These are phyloP conservation scores for Asterella californica DNA, from an alignment of 225 moss, liverwort and hornwort genomes.

Conservation along the genomic window DNA sequence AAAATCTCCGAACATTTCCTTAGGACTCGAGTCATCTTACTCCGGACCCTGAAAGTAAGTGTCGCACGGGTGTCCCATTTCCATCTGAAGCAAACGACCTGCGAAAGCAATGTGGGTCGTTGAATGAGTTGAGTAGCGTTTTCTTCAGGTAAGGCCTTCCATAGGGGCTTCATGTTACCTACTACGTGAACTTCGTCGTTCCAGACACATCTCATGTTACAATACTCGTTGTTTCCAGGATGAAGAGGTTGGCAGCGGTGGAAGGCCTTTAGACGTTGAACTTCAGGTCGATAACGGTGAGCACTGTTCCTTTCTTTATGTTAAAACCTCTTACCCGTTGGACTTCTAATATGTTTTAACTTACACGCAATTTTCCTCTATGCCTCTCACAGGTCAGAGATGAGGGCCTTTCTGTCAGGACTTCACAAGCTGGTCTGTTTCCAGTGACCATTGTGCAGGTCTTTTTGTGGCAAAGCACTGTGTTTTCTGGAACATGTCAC, in stretches of 20 bases:
- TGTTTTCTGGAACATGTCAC: not conserved
- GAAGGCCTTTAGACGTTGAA: constrained; percentile 15
- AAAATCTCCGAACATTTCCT: too few species aligned
- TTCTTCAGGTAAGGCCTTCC: too few species aligned
- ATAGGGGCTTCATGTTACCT: too few species aligned
- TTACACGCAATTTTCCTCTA: constrained; percentile 28
- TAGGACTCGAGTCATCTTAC: too few species aligned
- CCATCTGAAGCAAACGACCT: too few species aligned
- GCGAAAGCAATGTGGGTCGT: too few species aligned
- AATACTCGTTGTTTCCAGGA: constrained; percentile 34
- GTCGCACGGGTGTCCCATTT: too few species aligned
- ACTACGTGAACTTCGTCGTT: too few species aligned
- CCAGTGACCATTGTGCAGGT: constrained; percentile 16
- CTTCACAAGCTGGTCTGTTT: constrained; percentile 27
- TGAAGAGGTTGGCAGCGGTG: constrained; percentile 37
- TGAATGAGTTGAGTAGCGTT: too few species aligned
- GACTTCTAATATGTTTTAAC: constrained; percentile 12
- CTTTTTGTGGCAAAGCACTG: constrained; percentile 17
- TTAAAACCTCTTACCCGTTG: constrained; percentile 9
- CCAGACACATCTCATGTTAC: not conserved
- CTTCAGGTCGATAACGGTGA: constrained; percentile 38
- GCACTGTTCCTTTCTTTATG: not conserved
- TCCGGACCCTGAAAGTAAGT: too few species aligned
- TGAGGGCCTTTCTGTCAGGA: constrained; percentile 31
- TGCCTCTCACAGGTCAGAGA: constrained; percentile 40